Percentiles rank a stretch among this genome's conserved stretches.
Conservation (phyloP, 768 basidiomycete species). For the Boletus coccyginus region DNA sequence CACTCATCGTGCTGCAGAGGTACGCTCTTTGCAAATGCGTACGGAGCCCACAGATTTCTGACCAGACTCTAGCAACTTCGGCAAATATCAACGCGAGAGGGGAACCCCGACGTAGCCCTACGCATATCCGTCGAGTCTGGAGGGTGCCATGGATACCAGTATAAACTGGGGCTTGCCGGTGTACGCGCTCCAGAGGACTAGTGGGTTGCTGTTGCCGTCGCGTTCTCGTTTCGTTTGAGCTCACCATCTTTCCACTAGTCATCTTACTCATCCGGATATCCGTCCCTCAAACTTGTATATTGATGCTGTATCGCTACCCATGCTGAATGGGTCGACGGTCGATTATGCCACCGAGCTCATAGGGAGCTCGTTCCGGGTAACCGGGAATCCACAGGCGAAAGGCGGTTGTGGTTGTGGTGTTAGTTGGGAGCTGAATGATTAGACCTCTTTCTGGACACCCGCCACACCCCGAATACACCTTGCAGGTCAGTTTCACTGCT, state of each 20-base stretch:
- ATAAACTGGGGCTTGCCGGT: conserved; percentile 81
- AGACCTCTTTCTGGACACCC: not conserved
- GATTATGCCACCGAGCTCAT: conserved; percentile 95
- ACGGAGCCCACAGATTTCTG: not conserved
- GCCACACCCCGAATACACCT: not conserved
- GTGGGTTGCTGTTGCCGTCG: conserved; percentile 44
- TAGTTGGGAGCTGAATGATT: conserved; percentile 63
- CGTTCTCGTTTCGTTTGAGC: not conserved
- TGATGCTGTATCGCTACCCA: conserved; percentile 79
- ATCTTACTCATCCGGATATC: conserved; percentile 68
- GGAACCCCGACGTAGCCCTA: conserved; percentile 63
- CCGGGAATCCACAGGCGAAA: conserved; percentile 87
- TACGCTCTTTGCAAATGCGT: conserved; percentile 25
- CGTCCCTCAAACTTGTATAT: conserved; percentile 76
- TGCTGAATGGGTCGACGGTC: conserved; percentile 85
- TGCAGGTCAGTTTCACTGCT: not conserved
- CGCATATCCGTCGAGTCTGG: conserved; percentile 88
- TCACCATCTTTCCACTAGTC: conserved; percentile 37
- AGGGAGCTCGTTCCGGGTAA: conserved; percentile 82
- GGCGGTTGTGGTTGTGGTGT: conserved; percentile 96
- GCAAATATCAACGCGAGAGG: conserved; percentile 57
- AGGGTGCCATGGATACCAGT: conserved; percentile 97
- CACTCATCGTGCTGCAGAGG: conserved; percentile 77
- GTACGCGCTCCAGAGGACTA: conserved; percentile 73
- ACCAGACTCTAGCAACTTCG: conserved; percentile 65